Evolutionary conservation across 768 basidiomycete genomes (phyloP).

Genomic region (Pleurotus giganteus): DNA sequence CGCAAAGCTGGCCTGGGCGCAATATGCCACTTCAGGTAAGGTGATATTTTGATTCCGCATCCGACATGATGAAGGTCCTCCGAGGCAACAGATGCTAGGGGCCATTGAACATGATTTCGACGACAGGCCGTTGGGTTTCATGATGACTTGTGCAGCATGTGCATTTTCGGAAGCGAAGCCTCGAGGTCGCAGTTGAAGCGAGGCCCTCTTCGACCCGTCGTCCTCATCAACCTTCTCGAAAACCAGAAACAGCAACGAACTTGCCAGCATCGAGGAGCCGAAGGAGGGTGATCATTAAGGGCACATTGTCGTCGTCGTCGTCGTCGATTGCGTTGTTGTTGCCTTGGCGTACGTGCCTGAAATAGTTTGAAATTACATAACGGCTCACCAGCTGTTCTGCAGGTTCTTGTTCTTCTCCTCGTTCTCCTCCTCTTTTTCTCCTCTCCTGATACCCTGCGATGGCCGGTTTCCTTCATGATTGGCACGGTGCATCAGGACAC

Average conservation of each 20-base stretch:
- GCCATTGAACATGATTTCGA: neutral
- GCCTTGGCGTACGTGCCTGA: constrained; percentile 5
- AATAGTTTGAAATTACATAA: constrained; percentile 8
- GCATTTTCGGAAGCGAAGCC: neutral
- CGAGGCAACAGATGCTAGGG: neutral
- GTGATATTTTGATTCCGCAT: neutral
- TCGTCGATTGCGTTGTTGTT: neutral
- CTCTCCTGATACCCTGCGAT: constrained; percentile 26
- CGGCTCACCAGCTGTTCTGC: neutral
- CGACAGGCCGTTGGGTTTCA: neutral
- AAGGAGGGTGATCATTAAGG: constrained; percentile 9
- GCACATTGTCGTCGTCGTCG: neutral
- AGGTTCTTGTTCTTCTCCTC: neutral
- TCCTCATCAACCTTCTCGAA: neutral
- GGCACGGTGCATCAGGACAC: neutral
- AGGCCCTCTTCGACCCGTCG: too few species aligned
- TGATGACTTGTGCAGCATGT: neutral
- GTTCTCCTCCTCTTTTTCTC: neutral
- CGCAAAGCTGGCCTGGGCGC: too few species aligned
- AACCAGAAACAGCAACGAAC: neutral
- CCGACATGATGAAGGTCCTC: neutral
- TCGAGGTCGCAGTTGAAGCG: neutral
- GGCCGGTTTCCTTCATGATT: constrained; percentile 48
- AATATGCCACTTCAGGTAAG: too few species aligned
- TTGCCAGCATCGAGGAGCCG: neutral